Evolutionary conservation across 257 asterid species (phyloP), one percentile per base, ranked within the genome.

Genomic region (Nicotiana undulata): DNA sequence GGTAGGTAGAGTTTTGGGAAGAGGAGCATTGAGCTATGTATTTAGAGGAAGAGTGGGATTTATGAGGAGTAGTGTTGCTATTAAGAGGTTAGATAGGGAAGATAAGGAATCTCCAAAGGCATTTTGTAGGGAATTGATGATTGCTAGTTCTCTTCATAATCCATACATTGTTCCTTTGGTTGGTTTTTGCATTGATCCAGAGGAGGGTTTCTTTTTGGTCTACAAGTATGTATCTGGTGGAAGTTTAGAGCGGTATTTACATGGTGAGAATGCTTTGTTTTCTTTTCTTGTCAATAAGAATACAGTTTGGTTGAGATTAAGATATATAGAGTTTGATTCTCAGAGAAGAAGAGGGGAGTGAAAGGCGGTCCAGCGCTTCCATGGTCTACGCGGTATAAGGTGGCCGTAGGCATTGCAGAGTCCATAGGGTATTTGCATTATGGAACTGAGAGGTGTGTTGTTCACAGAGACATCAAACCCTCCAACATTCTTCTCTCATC

Each of bases 401-500:
- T 94, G 53, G 93, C 97, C 1, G 46, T 89, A 18, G 97, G 97
- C 64, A 90, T 94, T 18, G 97, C 97, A 1, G 94, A 91, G 86
- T 94, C 97, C 2, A 90, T 94, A 4, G 85, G 89, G 81, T 94
- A 94, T 63, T 89, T 93, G 32, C 97, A 93, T 67, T 88, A 84
- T 82, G 97, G 98, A 58, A 89, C 96, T 1, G 94, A 94, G 60
- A 93, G 97, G 84, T 94, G 98, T 83, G 89, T 93, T 84, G 97
- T 94, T 87, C 98, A 94, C 52, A 89, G 98, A 81, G 98, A 94
- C 79, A 94, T 94, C 84, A 94, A 94, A 86, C 98, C 98, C 63
- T 94, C 98, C 53, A 94, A 94, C 88, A 91, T 94, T 88, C 97
- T 94, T 75, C 89, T 94, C 59, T 89, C 98, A 79, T 94, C 98